Evolutionary conservation across 1,284 basidiomycete species (phyloP), one percentile per base, ranked within the genome.

Genomic region (Tilletia walkeri): DNA sequence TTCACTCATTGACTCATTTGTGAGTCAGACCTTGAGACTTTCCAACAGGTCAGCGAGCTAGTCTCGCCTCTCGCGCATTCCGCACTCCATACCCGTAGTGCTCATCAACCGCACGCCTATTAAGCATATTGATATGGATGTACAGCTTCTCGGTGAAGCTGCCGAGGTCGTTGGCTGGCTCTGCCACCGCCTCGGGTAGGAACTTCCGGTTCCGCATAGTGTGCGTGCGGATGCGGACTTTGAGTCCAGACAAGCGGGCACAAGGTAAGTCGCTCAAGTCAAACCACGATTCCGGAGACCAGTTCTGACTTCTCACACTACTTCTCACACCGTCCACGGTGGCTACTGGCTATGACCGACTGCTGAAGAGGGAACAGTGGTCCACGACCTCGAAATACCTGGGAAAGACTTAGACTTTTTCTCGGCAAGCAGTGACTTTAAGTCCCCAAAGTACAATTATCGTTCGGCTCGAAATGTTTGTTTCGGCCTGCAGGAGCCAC

Each of bases 101-200:
- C 88, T 97, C 67, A 97, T 99, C 85, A 99, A 99, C 85, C 93
- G 94, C 82, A 96, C 94, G 1, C 94, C 93, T 1, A 88, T 98
- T 68, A 86, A 88, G 69, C 94, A 97, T 85, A 91, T 82, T 20
- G 76, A 76, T 0, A 76, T 79, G 41, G 82, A 83, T 68, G 76
- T 83, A 45, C 77, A 72, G 63, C 88, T 98, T 9, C 88, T 97
- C 4, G 95, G 95, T 47, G 90, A 96, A 78, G 93, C 93, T 9
- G 95, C 98, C 83, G 87, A 87, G 24, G 90, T 97, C 72, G 89
- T 98, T 5, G 84, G 88, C 20, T 87, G 94, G 79, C 86, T 98
- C 6, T 91, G 89, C 73, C 80, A 85, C n/a, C 85, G 87, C 68
- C 87, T 97, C 2, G 88, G 85, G 0, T 95, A 93, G 92, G 84